Percentiles rank a stretch among this genome's conserved stretches.
Conservation (phyloP, 2,329 filamentous ascomycete genomes). For the Hymenoscyphus fraxineus region DNA sequence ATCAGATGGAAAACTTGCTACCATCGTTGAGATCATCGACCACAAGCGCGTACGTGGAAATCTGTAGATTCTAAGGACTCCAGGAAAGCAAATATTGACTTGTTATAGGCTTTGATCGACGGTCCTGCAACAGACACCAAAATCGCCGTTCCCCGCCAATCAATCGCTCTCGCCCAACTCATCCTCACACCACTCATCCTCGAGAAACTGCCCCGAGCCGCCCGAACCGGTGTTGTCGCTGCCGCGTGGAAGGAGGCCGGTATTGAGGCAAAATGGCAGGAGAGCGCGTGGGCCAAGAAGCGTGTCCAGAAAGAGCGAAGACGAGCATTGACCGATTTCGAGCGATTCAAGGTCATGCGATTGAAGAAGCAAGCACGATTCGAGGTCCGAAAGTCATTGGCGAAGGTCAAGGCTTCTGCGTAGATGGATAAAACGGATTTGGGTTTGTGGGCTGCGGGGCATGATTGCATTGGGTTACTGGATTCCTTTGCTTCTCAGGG, state of each 20-base stretch:
- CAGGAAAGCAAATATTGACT: conserved; percentile 26
- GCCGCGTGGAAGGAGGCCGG: conserved; percentile 86
- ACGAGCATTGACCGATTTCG: conserved; percentile 93
- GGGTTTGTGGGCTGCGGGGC: conserved; percentile 42
- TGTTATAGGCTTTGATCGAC: conserved; percentile 83
- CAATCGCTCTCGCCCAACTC: conserved; percentile 74
- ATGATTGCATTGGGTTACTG: conserved; percentile 53
- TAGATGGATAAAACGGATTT: conserved; percentile 32
- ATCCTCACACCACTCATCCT: conserved; percentile 90
- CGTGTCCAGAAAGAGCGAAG: conserved; percentile 79
- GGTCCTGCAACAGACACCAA: conserved; percentile 80
- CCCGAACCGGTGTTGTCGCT: conserved; percentile 78
- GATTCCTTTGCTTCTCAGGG: conserved; percentile 55
- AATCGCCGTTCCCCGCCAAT: conserved; percentile 80
- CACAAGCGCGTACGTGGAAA: conserved; percentile 95
- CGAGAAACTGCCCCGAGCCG: conserved; percentile 77
- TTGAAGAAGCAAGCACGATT: conserved; percentile 99
- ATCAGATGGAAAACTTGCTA: conserved; percentile 81
- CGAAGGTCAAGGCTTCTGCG: conserved; percentile 83
- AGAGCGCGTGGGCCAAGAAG: conserved; percentile 93
- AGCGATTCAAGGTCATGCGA: conserved; percentile 99
- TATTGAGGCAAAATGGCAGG: conserved; percentile 90
- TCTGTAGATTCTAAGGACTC: conserved; percentile 6
- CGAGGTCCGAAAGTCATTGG: conserved; percentile 94
- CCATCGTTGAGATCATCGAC: conserved; percentile 99